A percentile compares a stretch with the other conserved stretches of the same genome.
phyloP scores from a whole-genome alignment of 176 grass and related monocot species.

The Carex kokanica region DNA sequence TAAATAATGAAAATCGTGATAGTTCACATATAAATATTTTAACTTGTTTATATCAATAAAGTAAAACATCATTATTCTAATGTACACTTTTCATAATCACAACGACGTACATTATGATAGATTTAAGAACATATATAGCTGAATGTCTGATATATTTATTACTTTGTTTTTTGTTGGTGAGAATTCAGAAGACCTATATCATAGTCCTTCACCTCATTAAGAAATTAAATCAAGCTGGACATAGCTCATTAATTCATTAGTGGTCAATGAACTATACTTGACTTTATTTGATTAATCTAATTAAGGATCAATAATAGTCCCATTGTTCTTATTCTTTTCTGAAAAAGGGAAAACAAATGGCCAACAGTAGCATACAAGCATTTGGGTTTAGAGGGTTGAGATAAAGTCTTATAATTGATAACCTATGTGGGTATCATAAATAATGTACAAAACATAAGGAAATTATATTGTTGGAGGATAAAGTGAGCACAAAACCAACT shows the following conservation, averaged over 20 bases:
- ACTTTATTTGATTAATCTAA: conserved; percentile 6
- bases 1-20: too few relatives aligned
- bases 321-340: neutral
- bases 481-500: too few relatives aligned
- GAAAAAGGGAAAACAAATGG: neutral
- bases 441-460: too few relatives aligned
- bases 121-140: too few relatives aligned
- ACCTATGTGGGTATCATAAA: too few relatives aligned
- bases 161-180: neutral
- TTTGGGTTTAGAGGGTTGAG: neutral
- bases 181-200: neutral
- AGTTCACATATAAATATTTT: too few relatives aligned
- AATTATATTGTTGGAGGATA: too few relatives aligned
- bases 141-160: neutral
- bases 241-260: conserved; percentile 9
- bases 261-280: neutral
- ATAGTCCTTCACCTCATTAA: neutral
- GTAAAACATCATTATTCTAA: too few relatives aligned
- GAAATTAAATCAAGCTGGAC: conserved; percentile 22
- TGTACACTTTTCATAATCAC: too few relatives aligned
- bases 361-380: neutral
- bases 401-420: too few relatives aligned
- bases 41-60: too few relatives aligned
- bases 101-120: too few relatives aligned
- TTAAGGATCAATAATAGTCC: neutral